phyloP scores from a whole-genome alignment of 805 yeast species.

The Metschnikowia similis region DNA sequence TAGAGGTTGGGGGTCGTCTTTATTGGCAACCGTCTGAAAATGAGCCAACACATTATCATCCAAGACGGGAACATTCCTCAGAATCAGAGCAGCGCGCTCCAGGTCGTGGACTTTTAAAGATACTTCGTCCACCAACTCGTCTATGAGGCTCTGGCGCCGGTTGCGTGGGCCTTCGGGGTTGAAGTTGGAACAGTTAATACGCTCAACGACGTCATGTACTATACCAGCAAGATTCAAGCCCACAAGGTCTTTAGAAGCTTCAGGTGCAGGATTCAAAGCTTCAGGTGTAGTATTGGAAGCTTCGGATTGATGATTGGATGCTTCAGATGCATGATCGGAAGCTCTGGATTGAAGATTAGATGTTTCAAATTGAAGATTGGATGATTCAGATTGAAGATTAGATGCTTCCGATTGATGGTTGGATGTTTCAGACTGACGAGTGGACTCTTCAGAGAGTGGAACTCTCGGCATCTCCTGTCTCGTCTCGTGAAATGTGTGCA shows the following conservation, averaged over 20 bases:
- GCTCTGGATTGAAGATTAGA: background rate
- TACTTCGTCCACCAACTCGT: background rate
- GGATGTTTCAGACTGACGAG: no score
- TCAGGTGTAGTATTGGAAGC: no score
- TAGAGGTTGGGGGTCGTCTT: constrained; percentile 14
- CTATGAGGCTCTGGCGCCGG: background rate
- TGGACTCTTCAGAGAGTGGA: background rate
- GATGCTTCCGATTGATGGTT: no score
- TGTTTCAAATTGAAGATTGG: background rate
- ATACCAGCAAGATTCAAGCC: constrained; percentile 14
- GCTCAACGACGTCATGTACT: constrained; percentile 26
- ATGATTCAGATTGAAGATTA: no score
- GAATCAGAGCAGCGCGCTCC: background rate
- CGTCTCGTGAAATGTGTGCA: background rate
- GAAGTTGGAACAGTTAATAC: constrained; percentile 12
- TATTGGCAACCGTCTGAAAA: constrained; percentile 32
- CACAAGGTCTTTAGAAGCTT: background rate
- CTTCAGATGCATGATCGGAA: no score
- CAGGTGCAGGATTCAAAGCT: background rate
- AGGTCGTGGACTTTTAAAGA: background rate
- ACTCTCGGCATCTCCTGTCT: constrained; percentile 7
- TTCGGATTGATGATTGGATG: no score
- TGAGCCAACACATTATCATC: constrained; percentile 36
- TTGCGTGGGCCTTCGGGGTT: constrained; percentile 16
- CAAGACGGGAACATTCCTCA: constrained; percentile 26